Conservation (phyloP, 1,284 basidiomycete genomes). For the Vanrija sp. region DNA sequence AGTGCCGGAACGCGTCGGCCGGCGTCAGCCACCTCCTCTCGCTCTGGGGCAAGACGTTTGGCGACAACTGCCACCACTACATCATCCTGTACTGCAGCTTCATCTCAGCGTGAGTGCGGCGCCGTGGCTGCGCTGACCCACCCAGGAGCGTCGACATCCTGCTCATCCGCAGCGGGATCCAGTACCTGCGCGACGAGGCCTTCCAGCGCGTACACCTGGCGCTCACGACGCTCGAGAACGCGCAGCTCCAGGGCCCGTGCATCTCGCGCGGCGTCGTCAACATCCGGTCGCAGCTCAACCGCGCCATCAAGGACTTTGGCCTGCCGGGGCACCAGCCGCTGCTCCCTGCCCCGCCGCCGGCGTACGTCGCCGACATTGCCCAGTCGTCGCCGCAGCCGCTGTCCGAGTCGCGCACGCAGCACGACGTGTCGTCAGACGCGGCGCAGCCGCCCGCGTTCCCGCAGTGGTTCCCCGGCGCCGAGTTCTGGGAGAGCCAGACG, state of each 20-base stretch:
- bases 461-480: constrained; percentile 6
- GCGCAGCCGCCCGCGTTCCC: too few relatives aligned
- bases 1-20: constrained; percentile 11
- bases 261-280: constrained; percentile 10
- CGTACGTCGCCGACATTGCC: neutral
- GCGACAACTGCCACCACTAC: constrained; percentile 13
- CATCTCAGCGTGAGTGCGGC: constrained; percentile 5
- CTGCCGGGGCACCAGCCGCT: neutral
- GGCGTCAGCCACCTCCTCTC: constrained; percentile 9
- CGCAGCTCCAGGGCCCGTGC: constrained; percentile 13
- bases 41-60: constrained; percentile 14
- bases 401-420: too few relatives aligned
- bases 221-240: constrained; percentile 16
- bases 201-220: constrained; percentile 15
- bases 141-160: constrained; percentile 11
- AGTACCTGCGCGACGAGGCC: constrained; percentile 14
- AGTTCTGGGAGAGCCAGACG: constrained; percentile 12
- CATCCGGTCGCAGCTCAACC: constrained; percentile 11
- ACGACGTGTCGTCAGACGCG: too few relatives aligned
- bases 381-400: too few relatives aligned
- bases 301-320: constrained; percentile 1
- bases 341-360: neutral
- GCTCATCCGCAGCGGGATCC: constrained; percentile 19
- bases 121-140: neutral
- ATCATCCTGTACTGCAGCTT: constrained; percentile 16